Base-by-base conservation (phyloP, 2,329 filamentous ascomycete species). In the Colletotrichum karsti region DNA sequence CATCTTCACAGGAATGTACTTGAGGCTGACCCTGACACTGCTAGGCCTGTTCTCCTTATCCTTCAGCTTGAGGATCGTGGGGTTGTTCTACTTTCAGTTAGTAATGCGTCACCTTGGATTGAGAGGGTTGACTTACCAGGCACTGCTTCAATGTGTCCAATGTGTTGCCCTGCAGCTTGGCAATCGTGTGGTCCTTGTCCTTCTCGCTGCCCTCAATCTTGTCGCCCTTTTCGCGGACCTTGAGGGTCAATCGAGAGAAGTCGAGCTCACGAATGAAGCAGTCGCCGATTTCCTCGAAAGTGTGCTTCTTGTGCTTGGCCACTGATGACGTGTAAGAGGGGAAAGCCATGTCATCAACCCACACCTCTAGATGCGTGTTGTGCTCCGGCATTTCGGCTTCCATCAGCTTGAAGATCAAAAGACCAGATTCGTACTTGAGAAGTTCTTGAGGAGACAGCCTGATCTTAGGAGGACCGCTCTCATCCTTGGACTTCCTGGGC, bases 261-360 rank as follows among this genome's bases (percentile, higher is more conserved):
- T 99, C 97, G n/a, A 99, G 87, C 79, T 99, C 96, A 69, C 96
- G 93, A 68, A 99, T 93, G 80, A 99, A 94, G 60, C 94, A 96
- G 80, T 99, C 96, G 54, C 95, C 95, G 75, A 95, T 94, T 80
- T 99, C 96, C 73, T 96, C 93, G 79, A 98, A 94, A 58, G 89
- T 92, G 76, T 91, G 88, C 10, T 86, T 83, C 73, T 86, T 91
- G 42, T 85, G 87, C 75, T 89, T 91, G 33, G 94, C 91, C 71
- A 90, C 93, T 1, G 92, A 90, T 10, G 94, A 97, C 2, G 89
- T 86, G 77, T 97, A 98, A 1, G 94, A 92, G 0, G 96, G 92
- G 82, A 96, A 98, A 33, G 93, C 89, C 88, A 96, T 94, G 77
- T 99, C 96, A 78, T 99, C 96, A 78, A 98, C 96, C 70, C 95